phyloP scores from a whole-genome alignment of 441 rosid genomes.

The Dalechampia spathulata region DNA sequence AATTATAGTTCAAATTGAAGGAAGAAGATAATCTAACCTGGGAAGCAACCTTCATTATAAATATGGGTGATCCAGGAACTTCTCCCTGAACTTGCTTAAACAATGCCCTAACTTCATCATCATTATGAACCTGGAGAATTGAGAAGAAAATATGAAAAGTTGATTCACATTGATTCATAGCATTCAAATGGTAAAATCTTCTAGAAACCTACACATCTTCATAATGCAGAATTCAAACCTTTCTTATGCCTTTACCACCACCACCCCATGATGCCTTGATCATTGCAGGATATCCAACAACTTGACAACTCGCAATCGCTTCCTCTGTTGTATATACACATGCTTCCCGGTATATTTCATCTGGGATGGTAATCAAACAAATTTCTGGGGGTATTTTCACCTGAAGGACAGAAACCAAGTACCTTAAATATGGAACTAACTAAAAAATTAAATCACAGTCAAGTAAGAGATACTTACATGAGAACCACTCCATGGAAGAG shows the following conservation, averaged over 20 bases:
- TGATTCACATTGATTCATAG: slow-evolving; percentile 4
- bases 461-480: slow-evolving; percentile 45
- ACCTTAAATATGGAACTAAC: slow-evolving; percentile 15
- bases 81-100: slow-evolving; percentile 99
- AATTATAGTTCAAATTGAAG: slow-evolving; percentile 16
- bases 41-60: slow-evolving; percentile 99
- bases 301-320: slow-evolving; percentile 95
- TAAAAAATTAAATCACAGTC: slow-evolving; percentile 7
- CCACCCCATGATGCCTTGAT: slow-evolving; percentile 99
- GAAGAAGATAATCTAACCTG: slow-evolving; percentile 55
- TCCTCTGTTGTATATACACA: slow-evolving; percentile 98
- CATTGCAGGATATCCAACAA: slow-evolving; percentile 99
- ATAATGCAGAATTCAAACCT: slow-evolving; percentile 47
- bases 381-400: slow-evolving; percentile 77
- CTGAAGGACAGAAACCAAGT: slow-evolving; percentile 35
- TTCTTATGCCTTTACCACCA: slow-evolving; percentile 99
- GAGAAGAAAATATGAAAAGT: not conserved
- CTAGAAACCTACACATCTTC: slow-evolving; percentile 3
- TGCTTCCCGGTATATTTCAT: slow-evolving; percentile 87
- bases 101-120: slow-evolving; percentile 94
- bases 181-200: slow-evolving; percentile 3
- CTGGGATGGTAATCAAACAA: slow-evolving; percentile 79
- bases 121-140: slow-evolving; percentile 78
- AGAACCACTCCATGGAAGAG: slow-evolving; percentile 99
- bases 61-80: slow-evolving; percentile 99